Base-by-base conservation (phyloP, 768 basidiomycete genomes). In the Amanita polypyramis region DNA sequence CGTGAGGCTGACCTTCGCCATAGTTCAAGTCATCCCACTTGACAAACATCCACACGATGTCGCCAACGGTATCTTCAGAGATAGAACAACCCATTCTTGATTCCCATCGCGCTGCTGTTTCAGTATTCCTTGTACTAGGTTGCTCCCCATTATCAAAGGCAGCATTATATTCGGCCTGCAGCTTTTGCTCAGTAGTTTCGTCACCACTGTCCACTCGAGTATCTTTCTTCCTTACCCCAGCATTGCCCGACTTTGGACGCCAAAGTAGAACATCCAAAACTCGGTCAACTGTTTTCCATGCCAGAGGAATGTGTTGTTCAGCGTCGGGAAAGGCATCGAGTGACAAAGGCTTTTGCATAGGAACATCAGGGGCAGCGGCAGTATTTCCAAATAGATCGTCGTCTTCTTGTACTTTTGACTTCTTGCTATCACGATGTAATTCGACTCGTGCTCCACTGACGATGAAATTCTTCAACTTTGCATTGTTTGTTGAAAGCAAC, bases 11-110 rank as follows among this genome's bases (percentile, higher is more conserved):
- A 89, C 94, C 82, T 70, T 92, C 85, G 17, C 95, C 86, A 52
- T 98, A 96, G n/a, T 85, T 81, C 21, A 97, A 70, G 52, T 92
- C 92, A 37, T 80, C 72, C 95, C 95, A 98, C 62, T 98, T 99
- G 55, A 91, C 71, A 60, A 93, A 93, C 10, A 76, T 79, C 83
- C 87, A 92, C 15, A 80, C 70, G 29, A 95, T 78, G 43, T 75
- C 63, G 33, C 76, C 67, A 23, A 81, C 73, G 55, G 85, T 72
- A 4, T 76, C 64, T 25, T 64, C 57, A 8, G 59, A 58, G 5
- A 90, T 64, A 2, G 58, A 58, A n/a, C 61, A 45, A 30, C 68
- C 62, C 45, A 63, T 69, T 15, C 69, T 59, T 33, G 56, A 50
- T 61, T 83, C 75, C 76, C 80, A 88, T 19, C 81, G 74, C 12